Conservation (phyloP, 1,139 yeast genomes). For the Diutina sp. region DNA sequence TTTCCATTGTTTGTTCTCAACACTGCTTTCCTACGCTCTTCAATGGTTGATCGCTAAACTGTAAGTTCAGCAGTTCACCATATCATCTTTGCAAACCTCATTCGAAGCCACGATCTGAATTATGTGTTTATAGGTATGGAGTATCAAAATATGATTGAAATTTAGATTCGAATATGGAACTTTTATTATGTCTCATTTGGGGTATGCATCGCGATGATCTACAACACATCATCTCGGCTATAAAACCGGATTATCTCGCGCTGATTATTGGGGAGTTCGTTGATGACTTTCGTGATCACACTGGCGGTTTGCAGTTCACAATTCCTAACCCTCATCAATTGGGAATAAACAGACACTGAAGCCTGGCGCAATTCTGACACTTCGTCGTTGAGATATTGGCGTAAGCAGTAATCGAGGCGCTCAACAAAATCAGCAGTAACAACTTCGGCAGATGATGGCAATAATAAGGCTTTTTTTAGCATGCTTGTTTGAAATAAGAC, state of each 20-base stretch:
- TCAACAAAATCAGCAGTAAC: slow-evolving; percentile 19
- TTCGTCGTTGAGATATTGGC: neutral
- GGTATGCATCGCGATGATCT: no score
- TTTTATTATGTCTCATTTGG: no score
- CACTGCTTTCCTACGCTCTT: no score
- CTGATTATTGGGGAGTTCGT: slow-evolving; percentile 18
- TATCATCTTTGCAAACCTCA: no score
- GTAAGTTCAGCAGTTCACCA: no score
- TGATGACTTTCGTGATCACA: slow-evolving; percentile 14
- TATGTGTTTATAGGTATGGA: no score
- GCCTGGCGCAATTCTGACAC: neutral
- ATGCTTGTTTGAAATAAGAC: slow-evolving; percentile 12
- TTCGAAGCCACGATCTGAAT: no score
- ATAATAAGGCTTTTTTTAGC: neutral
- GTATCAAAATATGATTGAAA: no score
- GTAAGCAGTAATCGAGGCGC: slow-evolving; percentile 16
- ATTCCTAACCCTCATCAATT: slow-evolving; percentile 3
- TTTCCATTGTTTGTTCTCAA: no score
- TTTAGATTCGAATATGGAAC: no score
- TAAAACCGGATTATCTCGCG: slow-evolving; percentile 25
- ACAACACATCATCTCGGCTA: slow-evolving; percentile 10
- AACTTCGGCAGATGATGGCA: neutral
- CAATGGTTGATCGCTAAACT: no score
- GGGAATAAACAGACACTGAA: slow-evolving; percentile 4
- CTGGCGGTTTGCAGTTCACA: slow-evolving; percentile 32